Base-by-base conservation (phyloP, 345 rosid species). In the Heritiera littoralis region DNA sequence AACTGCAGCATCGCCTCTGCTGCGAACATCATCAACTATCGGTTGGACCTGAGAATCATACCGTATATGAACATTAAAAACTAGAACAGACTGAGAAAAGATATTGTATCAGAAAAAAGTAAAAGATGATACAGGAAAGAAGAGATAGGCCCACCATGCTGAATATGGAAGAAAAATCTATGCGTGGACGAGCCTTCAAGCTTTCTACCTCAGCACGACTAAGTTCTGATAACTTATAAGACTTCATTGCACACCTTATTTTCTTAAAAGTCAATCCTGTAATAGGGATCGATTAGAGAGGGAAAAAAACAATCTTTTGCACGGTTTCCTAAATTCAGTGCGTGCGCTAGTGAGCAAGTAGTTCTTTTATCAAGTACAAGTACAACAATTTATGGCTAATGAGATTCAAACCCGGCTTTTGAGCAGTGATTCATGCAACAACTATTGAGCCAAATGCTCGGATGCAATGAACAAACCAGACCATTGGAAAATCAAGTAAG, bases 91-190 rank as follows among this genome's bases (percentile, higher is more conserved):
- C 23, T 15, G 14, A 10, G 28, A 3, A 10, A 10, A 60, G 38
- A 55, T 3, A 60, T 23, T 23, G 32, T 7, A 55, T 18, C 23
- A 55, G 9, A 14, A 55, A 17, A 55, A 7, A 5, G 23, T 6
- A 55, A 55, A 55, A 17, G 65, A 9, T 60, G 6, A 23, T 10
- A 60, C 38, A 20, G 32, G 64, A 59, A 59, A 45, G 5, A 66
- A 54, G 48, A 52, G 17, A 46, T 48, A 30, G 69, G 73, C 88
- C 84, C 52, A 94, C 97, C 69, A 66, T 81, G 71, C 69, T 75
- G 71, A 93, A 95, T 79, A 93, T 93, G 10, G 94, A 93, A 41
- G 92, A 84, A 85, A 93, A 93, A 83, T 95, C 94, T 41, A 92
- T 92, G n/a, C 90, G 89, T 76, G 97, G 94, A 20, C 92, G 94